Conservation (phyloP, 75 land plant species). For the Pinus taeda region DNA sequence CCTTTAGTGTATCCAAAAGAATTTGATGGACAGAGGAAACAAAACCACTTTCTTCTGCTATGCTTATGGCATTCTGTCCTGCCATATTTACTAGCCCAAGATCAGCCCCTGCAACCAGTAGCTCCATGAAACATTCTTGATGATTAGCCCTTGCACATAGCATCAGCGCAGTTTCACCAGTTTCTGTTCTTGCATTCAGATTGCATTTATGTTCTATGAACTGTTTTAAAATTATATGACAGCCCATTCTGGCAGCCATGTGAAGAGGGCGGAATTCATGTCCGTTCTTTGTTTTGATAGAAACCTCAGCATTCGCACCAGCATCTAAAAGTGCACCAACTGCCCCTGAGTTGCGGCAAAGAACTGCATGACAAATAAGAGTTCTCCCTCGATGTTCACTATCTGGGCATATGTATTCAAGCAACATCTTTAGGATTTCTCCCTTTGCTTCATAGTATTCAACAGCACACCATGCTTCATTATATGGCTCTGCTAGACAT, state of each 20-base stretch:
- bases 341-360: conserved; percentile 42
- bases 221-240: conserved; percentile 18
- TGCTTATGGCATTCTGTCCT: conserved; percentile 31
- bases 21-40: conserved; percentile 17
- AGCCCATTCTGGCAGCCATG: conserved; percentile 40
- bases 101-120: conserved; percentile 47
- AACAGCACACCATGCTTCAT: conserved; percentile 56
- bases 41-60: conserved; percentile 27
- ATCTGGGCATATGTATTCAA: conserved; percentile 25
- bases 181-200: conserved; percentile 27
- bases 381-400: conserved; percentile 37
- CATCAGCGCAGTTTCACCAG: conserved; percentile 51
- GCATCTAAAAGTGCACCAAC: conserved; percentile 28
- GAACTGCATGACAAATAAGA: conserved; percentile 46
- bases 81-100: conserved; percentile 23
- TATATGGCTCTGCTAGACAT: conserved; percentile 55
- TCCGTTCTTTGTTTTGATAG: conserved; percentile 29
- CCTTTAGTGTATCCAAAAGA: conserved; percentile 20
- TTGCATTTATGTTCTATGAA: conserved; percentile 30
- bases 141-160: conserved; percentile 27
- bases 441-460: conserved; percentile 55
- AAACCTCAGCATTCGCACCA: conserved; percentile 44
- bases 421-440: conserved; percentile 32
- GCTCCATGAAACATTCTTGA: conserved; percentile 38
- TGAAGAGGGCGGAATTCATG: conserved; percentile 39